Percentiles rank a stretch among this genome's conserved stretches.
Evolutionary conservation across 106 monocot genomes (phyloP).

Genomic region (Phalaenopsis equestris): DNA sequence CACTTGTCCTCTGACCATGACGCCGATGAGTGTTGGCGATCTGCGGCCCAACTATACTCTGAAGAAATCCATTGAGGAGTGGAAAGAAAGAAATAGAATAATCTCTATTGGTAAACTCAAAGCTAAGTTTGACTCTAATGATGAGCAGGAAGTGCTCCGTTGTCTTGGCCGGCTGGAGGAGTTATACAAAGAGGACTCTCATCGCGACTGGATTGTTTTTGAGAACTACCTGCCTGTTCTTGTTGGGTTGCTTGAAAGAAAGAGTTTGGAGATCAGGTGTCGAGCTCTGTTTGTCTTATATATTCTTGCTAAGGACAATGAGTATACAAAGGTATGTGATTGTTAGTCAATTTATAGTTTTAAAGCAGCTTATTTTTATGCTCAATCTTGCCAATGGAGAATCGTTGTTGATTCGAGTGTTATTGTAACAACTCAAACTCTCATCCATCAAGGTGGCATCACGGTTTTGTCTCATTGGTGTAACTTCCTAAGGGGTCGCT

Average conservation of each 20-base stretch:
- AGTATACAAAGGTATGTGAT: conserved; percentile 24
- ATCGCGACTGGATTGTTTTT: conserved; percentile 27
- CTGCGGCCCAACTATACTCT: conserved; percentile 20
- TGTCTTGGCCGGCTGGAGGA: conserved; percentile 9
- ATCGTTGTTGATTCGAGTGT: too few species aligned
- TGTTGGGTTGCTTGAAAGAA: conserved; percentile 24
- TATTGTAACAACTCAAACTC: too few species aligned
- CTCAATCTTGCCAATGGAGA: too few species aligned
- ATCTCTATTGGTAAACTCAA: conserved; percentile 20
- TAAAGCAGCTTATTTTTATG: too few species aligned
- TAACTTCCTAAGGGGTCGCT: too few species aligned
- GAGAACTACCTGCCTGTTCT: conserved; percentile 25
- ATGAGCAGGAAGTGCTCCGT: conserved; percentile 14
- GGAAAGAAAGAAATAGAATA: conserved; percentile 32
- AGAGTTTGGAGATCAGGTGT: conserved; percentile 7
- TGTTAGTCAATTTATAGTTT: too few species aligned
- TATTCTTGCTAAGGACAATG: conserved; percentile 19
- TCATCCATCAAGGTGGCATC: too few species aligned
- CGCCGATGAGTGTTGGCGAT: not conserved
- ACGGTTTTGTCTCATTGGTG: too few species aligned
- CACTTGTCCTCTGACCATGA: conserved; percentile 26
- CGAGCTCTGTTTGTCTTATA: conserved; percentile 9
- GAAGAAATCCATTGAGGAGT: conserved; percentile 29
- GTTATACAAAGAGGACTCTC: conserved; percentile 17
- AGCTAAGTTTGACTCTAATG: conserved; percentile 5